Evolutionary conservation across 169 alveolate species (phyloP).

Genomic region (Perkinsus marinus): DNA sequence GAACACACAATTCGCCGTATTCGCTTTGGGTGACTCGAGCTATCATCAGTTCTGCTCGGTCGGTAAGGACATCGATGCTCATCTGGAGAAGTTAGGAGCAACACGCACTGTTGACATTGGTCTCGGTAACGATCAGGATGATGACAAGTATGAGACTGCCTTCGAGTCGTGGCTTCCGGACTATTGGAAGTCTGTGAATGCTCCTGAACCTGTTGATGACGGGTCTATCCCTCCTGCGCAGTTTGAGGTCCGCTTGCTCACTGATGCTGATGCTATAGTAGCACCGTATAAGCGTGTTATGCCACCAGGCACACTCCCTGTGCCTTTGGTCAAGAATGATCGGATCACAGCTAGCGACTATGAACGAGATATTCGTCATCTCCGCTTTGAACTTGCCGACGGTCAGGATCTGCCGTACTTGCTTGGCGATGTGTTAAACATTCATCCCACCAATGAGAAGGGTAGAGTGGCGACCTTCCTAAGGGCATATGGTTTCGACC

Average conservation of each 20-base stretch:
- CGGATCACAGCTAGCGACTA: slow-evolving; percentile 21
- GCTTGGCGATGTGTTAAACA: slow-evolving; percentile 22
- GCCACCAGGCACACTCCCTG: slow-evolving; percentile 21
- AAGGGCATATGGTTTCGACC: neutral
- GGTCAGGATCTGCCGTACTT: neutral
- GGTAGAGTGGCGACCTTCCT: neutral
- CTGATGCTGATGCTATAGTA: slow-evolving; percentile 3
- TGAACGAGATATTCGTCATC: slow-evolving; percentile 25
- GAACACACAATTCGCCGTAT: slow-evolving; percentile 8
- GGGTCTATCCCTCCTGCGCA: neutral
- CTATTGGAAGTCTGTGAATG: slow-evolving; percentile 11
- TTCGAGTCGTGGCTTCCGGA: slow-evolving; percentile 29
- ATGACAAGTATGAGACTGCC: slow-evolving; percentile 30
- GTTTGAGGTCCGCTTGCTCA: neutral
- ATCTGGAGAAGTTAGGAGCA: slow-evolving; percentile 26
- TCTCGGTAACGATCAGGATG: slow-evolving; percentile 32
- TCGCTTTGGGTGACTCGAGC: slow-evolving; percentile 29
- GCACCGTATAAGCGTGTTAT: slow-evolving; percentile 14
- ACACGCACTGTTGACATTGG: slow-evolving; percentile 15
- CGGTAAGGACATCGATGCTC: slow-evolving; percentile 22
- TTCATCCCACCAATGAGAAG: slow-evolving; percentile 17
- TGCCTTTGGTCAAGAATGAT: slow-evolving; percentile 7
- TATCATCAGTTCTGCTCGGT: slow-evolving; percentile 27
- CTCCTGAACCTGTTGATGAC: slow-evolving; percentile 21
- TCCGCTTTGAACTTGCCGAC: slow-evolving; percentile 11